Base-by-base conservation (phyloP, 2,329 filamentous ascomycete species). In the Domatiomyces catenatus region DNA sequence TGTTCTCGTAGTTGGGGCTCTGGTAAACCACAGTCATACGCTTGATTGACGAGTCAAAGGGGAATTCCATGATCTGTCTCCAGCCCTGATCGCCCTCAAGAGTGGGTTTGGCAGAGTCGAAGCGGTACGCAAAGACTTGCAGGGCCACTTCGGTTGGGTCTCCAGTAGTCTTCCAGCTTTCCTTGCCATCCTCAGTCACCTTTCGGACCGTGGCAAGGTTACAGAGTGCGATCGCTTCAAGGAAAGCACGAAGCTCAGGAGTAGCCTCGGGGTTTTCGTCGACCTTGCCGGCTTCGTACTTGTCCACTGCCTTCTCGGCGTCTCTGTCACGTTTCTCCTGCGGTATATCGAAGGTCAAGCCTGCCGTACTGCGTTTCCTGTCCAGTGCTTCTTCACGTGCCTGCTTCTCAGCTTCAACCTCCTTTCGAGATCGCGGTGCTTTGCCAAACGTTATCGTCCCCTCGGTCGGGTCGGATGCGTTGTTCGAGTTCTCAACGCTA, bases 71-170 rank as follows among this genome's bases (percentile, higher is more conserved):
- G n/a, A 80, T 59, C 56, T 75, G 67, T 50, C 71, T 71, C 72
- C 72, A 76, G 19, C 67, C 67, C 8, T 61, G 50, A n/a, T 64
- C 55, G 6, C 59, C 54, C 51, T 67, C 63, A 3, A 74, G 63
- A 2, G 62, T 58, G n/a, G 64, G 67, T 53, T 71, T 73, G 18
- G 69, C 69, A 51, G 68, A 72, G 15, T 71, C 63, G 57, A 83
- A 83, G 19, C 80, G 75, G 58, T 75, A 71, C 1, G 78, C 76
- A 57, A 84, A 80, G 5, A 83, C 78, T 52, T 82, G 77, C 2
- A 84, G 73, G 5, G 80, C 80, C 52, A 83, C 80, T 58, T 84
- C 80, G 2, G 80, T 84, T 1, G 77, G 76, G 54, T 81, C 77
- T n/a, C 77, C 79, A 46, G 75, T 72, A 22, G 76, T 72, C 48